Conservation (phyloP, 2,329 filamentous ascomycete genomes). For the Paecilomyces sp. region DNA sequence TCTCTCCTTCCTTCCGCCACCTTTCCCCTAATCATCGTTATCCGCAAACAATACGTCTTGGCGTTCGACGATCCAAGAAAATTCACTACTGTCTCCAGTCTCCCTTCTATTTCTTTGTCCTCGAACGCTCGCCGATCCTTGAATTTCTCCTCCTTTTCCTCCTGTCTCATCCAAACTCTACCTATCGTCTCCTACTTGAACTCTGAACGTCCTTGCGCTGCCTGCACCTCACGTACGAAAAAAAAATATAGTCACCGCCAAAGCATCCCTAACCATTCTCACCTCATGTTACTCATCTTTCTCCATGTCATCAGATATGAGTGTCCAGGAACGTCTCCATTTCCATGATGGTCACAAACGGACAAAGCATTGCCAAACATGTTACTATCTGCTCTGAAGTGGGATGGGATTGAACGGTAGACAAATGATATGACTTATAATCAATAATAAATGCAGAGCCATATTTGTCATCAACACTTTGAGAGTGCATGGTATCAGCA, state of each 20-base stretch:
- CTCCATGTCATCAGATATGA: neutral
- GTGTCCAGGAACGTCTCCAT: neutral
- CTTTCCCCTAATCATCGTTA: neutral
- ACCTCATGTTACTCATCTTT: neutral
- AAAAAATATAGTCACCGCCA: neutral
- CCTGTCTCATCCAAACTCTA: constrained; percentile 1
- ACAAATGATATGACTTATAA: neutral
- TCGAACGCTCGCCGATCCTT: neutral
- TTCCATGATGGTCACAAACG: neutral
- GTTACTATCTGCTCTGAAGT: neutral
- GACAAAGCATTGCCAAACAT: neutral
- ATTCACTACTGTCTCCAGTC: neutral
- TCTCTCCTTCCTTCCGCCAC: neutral
- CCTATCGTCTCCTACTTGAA: neutral
- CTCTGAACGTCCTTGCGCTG: neutral
- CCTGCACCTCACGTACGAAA: neutral
- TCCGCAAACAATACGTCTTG: neutral
- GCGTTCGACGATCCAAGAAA: neutral
- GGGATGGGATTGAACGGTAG: neutral
- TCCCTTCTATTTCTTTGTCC: neutral
- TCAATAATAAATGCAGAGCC: neutral
- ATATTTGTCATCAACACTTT: neutral
- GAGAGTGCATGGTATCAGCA: neutral
- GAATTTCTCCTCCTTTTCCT: neutral
- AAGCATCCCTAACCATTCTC: neutral